Evolutionary conservation across 352 stramenopile species (phyloP), one percentile per base, ranked within the genome.

Genomic region (Globisporangium emineosum): DNA sequence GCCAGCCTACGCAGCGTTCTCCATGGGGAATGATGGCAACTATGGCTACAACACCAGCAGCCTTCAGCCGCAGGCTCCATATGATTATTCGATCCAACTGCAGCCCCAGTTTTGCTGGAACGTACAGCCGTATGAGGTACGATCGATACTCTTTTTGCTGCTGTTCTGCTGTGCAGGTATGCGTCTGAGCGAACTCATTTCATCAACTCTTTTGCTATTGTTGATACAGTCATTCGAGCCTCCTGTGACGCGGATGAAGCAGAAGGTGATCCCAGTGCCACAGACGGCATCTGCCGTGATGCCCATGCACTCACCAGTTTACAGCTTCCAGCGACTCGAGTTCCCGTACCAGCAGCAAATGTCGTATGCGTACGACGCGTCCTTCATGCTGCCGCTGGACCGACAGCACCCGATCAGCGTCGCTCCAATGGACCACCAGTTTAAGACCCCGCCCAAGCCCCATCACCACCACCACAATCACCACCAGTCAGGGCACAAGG

Each of bases 231-330:
- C 37, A 27, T 66, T 66, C 17, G 51, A 65, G 7, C 25, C 56
- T 30, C 56, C 35, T 1, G 12, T 45, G 13, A 19, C 12, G 29
- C 49, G 47, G 10, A 63, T 35, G 63, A 68, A 33, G 37, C 63
- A 64, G 17, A 64, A 68, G 37, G 56, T 68, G 54, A 45, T 32
- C 2, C 63, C 63, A 35, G 63, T 55, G 21, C 56, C 37, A 2
- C 56, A 51, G 3, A 64, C 56, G 23, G 27, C 21, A 7, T 63
- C 56, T 0, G 27, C 50, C 19, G 56, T 68, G 21, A 47, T 64
- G 37, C 63, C 63, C 19, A 53, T 57, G 35, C 63, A 68, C 47
- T 68, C 63, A 1, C 63, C 57, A 5, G 32, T 47, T n/a, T 68
- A 51, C 29, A 51, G n/a, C 7, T 56, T 54, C 21, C 43, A 53